These are phyloP conservation scores for Dissoconium aciculare DNA, from an alignment of 2,329 filamentous ascomycete species.

Conservation along the genomic window DNA sequence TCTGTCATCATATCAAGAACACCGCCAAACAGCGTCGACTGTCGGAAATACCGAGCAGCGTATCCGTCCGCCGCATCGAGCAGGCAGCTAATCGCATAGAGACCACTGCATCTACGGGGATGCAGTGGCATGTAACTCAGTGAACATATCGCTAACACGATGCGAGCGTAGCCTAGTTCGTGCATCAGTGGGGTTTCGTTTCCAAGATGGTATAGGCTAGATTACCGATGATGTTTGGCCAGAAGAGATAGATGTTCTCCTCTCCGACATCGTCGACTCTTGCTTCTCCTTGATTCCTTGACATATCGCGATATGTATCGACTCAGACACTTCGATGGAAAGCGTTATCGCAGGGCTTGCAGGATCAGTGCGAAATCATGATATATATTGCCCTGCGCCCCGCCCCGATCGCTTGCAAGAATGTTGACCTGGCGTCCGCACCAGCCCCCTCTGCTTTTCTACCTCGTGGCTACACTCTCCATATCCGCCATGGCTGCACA, in stretches of 20 bases:
- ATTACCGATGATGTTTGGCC: constrained; percentile 38
- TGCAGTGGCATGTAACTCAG: constrained; percentile 98
- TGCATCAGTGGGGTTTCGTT: neutral
- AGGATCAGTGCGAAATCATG: too few species aligned
- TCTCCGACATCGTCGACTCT: too few species aligned
- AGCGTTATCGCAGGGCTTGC: too few species aligned
- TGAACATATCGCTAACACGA: constrained; percentile 58
- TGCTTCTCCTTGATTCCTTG: too few species aligned
- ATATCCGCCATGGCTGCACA: too few species aligned
- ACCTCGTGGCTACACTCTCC: too few species aligned
- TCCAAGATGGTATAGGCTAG: constrained; percentile 1
- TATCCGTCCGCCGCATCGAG: constrained; percentile 90
- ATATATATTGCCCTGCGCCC: too few species aligned
- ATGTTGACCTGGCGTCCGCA: too few species aligned
- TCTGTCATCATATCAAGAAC: constrained; percentile 99
- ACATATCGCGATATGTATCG: too few species aligned
- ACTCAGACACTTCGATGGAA: too few species aligned
- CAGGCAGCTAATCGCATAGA: constrained; percentile 86
- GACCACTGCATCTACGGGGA: constrained; percentile 74
- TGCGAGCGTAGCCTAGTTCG: constrained; percentile 32
- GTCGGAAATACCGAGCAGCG: constrained; percentile 68
- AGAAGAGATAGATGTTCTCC: constrained; percentile 41
- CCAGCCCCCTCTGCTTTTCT: too few species aligned
- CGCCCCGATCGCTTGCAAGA: too few species aligned
- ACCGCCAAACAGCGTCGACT: constrained; percentile 87